Evolutionary conservation across 2,329 filamentous ascomycete species (phyloP).

Genomic region (Sordariomycetes sp.): DNA sequence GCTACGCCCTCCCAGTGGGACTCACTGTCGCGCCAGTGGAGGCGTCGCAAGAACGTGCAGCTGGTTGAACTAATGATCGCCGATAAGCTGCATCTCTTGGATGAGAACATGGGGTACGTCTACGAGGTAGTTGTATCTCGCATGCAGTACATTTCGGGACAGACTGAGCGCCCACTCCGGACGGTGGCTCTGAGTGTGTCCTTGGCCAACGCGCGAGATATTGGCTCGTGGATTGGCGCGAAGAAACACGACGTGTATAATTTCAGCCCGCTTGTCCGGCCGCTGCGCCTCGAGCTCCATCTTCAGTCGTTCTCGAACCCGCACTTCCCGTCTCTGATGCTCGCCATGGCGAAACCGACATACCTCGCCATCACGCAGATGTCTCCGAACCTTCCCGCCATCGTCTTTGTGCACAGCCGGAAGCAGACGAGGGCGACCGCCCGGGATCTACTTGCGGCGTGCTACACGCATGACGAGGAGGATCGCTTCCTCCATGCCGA

Average conservation of each 20-base stretch:
- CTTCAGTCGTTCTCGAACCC: constrained; percentile 93
- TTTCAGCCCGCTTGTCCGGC: constrained; percentile 85
- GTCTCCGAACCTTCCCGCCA: constrained; percentile 76
- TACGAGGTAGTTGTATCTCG: constrained; percentile 97
- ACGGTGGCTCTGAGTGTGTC: constrained; percentile 87
- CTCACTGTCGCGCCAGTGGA: constrained; percentile 89
- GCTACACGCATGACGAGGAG: constrained; percentile 78
- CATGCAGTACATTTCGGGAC: constrained; percentile 89
- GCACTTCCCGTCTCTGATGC: constrained; percentile 95
- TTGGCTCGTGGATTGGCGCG: constrained; percentile 96
- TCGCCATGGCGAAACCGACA: constrained; percentile 93
- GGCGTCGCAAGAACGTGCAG: constrained; percentile 89
- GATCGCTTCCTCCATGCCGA: constrained; percentile 86
- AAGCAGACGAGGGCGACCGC: constrained; percentile 87
- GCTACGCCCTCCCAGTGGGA: constrained; percentile 96
- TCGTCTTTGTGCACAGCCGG: constrained; percentile 84
- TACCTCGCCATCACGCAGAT: constrained; percentile 82
- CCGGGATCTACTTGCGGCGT: constrained; percentile 76
- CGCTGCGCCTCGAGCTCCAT: constrained; percentile 82
- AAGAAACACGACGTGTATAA: constrained; percentile 98
- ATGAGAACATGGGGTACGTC: constrained; percentile 71
- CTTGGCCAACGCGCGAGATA: constrained; percentile 80
- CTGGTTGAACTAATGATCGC: constrained; percentile 84
- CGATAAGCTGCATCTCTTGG: constrained; percentile 88
- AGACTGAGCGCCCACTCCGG: constrained; percentile 72